Evolutionary conservation across 257 asterid genomes (phyloP).

Genomic region (Handroanthus guayacan): DNA sequence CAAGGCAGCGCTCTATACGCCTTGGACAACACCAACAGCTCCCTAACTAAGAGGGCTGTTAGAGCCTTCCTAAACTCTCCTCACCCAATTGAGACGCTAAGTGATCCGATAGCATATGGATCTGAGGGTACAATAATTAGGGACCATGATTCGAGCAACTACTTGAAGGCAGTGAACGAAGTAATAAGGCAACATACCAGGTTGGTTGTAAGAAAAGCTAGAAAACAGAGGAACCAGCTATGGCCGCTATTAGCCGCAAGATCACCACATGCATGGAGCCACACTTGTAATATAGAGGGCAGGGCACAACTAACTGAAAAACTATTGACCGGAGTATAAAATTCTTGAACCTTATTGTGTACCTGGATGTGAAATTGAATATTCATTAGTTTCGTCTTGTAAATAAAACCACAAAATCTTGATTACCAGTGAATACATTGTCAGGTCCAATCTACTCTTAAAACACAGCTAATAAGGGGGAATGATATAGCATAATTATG

Average conservation of each 20-base stretch:
- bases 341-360: not conserved
- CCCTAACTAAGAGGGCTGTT: slow-evolving; percentile 55
- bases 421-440: not conserved
- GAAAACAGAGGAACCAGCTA: slow-evolving; percentile 62
- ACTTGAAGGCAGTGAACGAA: slow-evolving; percentile 71
- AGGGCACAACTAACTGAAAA: slow-evolving; percentile 40
- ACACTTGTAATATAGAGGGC: slow-evolving; percentile 46
- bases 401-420: slow-evolving; percentile 38
- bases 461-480: too few relatives aligned
- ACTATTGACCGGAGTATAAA: slow-evolving; percentile 53
- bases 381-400: slow-evolving; percentile 35
- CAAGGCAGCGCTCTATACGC: slow-evolving; percentile 64
- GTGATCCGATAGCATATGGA: slow-evolving; percentile 84
- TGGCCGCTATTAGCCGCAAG: slow-evolving; percentile 76
- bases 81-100: slow-evolving; percentile 83
- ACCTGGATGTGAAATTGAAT: not conserved
- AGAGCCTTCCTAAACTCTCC: slow-evolving; percentile 78
- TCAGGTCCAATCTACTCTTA: too few relatives aligned
- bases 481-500: too few relatives aligned
- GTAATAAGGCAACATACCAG: slow-evolving; percentile 57
- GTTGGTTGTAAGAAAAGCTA: slow-evolving; percentile 47
- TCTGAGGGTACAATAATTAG: slow-evolving; percentile 79
- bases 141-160: slow-evolving; percentile 91
- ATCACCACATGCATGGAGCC: slow-evolving; percentile 82
- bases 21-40: slow-evolving; percentile 43